These are phyloP conservation scores for Funneliformis geosporum DNA, from an alignment of 192 early-diverging fungal genomes.

Conservation along the genomic window DNA sequence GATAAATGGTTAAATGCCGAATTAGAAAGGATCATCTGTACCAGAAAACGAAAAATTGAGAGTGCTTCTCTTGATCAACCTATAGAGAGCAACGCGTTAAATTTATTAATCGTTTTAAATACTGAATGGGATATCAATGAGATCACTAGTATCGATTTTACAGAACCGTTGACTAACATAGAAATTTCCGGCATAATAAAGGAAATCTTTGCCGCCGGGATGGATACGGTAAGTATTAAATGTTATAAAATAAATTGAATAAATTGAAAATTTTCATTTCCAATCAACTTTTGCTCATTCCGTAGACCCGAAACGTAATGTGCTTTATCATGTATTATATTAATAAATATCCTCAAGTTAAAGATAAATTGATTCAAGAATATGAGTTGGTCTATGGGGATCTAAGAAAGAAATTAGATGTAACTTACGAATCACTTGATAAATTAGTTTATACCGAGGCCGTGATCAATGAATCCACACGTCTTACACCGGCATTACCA, in stretches of 20 bases:
- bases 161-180: neutral
- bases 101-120: neutral
- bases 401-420: too few relatives aligned
- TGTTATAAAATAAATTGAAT: neutral
- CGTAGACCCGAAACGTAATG: neutral
- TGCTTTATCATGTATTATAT: conserved; percentile 10
- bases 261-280: neutral
- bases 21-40: neutral
- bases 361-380: conserved; percentile 4
- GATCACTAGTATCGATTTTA: neutral
- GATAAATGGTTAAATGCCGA: neutral
- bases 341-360: neutral
- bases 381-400: neutral
- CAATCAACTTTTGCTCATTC: neutral
- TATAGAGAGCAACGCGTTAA: neutral
- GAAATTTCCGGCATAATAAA: neutral
- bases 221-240: conserved; percentile 15
- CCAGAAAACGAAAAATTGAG: neutral
- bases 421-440: neutral
- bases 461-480: neutral
- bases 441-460: conserved; percentile 14
- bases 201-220: conserved; percentile 15
- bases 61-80: neutral
- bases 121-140: neutral
- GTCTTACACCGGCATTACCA: neutral